Percentiles rank a stretch among this genome's conserved stretches.
Evolutionary conservation across 495 filamentous ascomycete genomes (phyloP).

Genomic region (Baudoinia panamericana): DNA sequence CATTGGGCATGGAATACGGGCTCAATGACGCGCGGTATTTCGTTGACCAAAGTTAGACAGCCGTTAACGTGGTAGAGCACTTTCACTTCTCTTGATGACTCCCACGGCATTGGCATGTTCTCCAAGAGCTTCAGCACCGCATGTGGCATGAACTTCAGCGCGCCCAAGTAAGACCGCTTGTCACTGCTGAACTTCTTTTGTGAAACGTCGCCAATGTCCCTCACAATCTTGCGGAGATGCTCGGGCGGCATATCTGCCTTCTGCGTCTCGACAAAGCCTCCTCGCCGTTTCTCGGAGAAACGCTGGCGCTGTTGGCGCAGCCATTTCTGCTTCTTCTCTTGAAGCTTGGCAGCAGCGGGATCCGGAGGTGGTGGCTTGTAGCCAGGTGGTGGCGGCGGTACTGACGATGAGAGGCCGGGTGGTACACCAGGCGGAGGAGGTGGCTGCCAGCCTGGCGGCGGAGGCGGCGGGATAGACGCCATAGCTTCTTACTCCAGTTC

Average conservation of each 20-base stretch:
- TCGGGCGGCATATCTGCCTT: constrained; percentile 99
- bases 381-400: constrained; percentile 78
- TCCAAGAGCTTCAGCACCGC: constrained; percentile 97
- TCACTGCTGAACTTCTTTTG: constrained; percentile 99
- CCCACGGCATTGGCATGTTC: constrained; percentile 99
- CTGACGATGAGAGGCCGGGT: constrained; percentile 50
- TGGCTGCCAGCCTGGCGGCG: constrained; percentile 46
- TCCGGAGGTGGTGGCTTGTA: constrained; percentile 55
- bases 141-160: constrained; percentile 98
- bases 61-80: constrained; percentile 98
- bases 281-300: constrained; percentile 94
- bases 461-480: constrained; percentile 59
- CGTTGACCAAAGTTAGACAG: constrained; percentile 92
- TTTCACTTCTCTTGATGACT: constrained; percentile 87
- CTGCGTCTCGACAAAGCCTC: constrained; percentile 90
- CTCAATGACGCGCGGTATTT: constrained; percentile 92
- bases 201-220: constrained; percentile 96
- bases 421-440: constrained; percentile 63
- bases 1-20: constrained; percentile 98
- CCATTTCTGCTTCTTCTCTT: constrained; percentile 99
- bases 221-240: constrained; percentile 95
- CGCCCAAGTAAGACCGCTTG: constrained; percentile 94
- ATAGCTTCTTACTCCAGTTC: no score
- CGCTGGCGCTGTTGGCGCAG: constrained; percentile 80
- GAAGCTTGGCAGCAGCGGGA: constrained; percentile 83